Base-by-base conservation (phyloP, 2,329 filamentous ascomycete species). In the Xylaria polymorpha region DNA sequence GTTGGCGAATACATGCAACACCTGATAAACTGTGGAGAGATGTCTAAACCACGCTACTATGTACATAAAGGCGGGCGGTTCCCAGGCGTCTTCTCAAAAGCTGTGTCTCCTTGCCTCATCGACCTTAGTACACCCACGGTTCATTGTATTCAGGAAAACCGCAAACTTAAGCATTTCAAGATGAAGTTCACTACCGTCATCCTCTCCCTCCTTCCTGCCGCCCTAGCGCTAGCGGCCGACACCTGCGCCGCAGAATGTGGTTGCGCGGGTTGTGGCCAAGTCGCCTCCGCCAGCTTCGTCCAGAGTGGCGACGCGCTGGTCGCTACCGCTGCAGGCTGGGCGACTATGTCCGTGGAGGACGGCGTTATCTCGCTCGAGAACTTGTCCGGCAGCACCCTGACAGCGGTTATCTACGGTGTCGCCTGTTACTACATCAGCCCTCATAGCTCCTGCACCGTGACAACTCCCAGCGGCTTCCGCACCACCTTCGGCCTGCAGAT, bases 361-460 rank as follows among this genome's bases (percentile, higher is more conserved):
- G 20, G 15, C 12, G 20, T 15, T 8, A 44, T 63, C 41, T 3
- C 50, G 18, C 18, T 63, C 41, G 61, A 63, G 61, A 63, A 63
- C 41, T 12, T 63, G 22, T 63, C 61, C 25, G 41, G 51, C 39
- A 56, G 51, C 41, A 56, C 50, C n/a, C 50, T 63, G 22, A 63
- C 61, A 1, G 61, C n/a, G 10, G 12, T n/a, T 15, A 29, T 56
- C 50, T 63, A 63, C 41, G 61, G 61, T 7, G 50, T 56, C 10
- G 61, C 48, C 61, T 63, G 61, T 14, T 63, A 63, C 50, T 63
- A 63, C 50, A 63, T 63, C 5, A 63, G 61, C 39, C 35, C 61
- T 37, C 50, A 63, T 39, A 63, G 61, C 61, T 56, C 61, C 50
- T 63, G 61, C 61, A 63, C 61, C 12, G 61, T 63, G 4, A 18